Evolutionary conservation across 345 rosid genomes (phyloP).

Genomic region (Jatropha curcas): DNA sequence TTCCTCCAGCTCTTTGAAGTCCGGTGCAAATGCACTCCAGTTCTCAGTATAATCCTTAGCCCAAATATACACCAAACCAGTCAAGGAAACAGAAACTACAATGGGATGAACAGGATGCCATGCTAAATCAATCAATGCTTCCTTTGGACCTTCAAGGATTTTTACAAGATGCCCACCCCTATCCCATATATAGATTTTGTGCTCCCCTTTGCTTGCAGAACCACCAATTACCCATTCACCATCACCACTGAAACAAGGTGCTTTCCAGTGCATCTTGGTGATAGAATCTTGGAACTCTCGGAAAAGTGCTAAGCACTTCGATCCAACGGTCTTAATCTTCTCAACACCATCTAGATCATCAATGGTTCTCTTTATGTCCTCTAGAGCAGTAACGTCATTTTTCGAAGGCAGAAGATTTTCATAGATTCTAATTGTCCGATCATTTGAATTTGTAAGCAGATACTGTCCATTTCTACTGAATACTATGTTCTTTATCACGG

Average conservation of each 20-base stretch:
- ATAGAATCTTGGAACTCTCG: constrained; percentile 97
- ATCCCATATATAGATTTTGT: constrained; percentile 99
- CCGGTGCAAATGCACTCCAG: constrained; percentile 99
- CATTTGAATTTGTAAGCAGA: constrained; percentile 95
- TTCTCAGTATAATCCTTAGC: constrained; percentile 98
- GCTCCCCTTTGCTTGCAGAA: constrained; percentile 98
- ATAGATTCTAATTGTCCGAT: constrained; percentile 83
- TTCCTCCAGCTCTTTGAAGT: constrained; percentile 98
- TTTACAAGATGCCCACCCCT: constrained; percentile 95
- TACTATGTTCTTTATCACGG: constrained; percentile 79
- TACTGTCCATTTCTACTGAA: constrained; percentile 88
- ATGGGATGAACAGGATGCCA: constrained; percentile 99
- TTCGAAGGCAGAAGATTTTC: constrained; percentile 86
- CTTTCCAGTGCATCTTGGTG: constrained; percentile 97
- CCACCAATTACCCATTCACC: constrained; percentile 99
- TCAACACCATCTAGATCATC: constrained; percentile 63
- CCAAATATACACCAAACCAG: constrained; percentile 96
- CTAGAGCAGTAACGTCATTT: constrained; percentile 51
- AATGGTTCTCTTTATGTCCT: constrained; percentile 43
- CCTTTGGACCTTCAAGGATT: constrained; percentile 99
- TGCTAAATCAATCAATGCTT: constrained; percentile 88
- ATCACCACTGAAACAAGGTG: constrained; percentile 97
- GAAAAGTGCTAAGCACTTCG: constrained; percentile 73
- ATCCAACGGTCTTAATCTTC: constrained; percentile 74
- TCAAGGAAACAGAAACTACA: constrained; percentile 85